A percentile compares a stretch with the other conserved stretches of the same genome.
phyloP scores from a whole-genome alignment of 192 early-diverging fungal species.

The Anaeromyces robustus region DNA sequence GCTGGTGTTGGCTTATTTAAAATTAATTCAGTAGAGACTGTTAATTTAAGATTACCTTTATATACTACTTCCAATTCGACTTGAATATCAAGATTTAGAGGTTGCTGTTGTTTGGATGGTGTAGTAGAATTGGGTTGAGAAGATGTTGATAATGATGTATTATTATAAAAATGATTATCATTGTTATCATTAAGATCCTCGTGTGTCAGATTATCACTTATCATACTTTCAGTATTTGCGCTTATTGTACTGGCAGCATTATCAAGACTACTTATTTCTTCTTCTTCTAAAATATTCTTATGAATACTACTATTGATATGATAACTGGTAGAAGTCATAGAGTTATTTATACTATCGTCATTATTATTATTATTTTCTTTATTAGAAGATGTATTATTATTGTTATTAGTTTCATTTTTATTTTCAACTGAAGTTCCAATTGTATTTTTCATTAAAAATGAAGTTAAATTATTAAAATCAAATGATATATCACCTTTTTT shows the following conservation, averaged over 20 bases:
- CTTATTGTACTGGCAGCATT: not conserved
- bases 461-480: not conserved
- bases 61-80: slow-evolving; percentile 43
- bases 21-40: slow-evolving; percentile 45
- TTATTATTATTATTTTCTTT: no score
- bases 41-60: slow-evolving; percentile 55
- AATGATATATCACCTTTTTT: not conserved
- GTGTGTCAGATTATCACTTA: slow-evolving; percentile 9
- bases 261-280: not conserved
- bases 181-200: slow-evolving; percentile 17
- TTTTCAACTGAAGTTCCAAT: not conserved
- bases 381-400: not conserved
- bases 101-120: not conserved
- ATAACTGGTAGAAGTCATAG: not conserved
- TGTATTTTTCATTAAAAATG: not conserved
- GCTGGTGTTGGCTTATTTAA: slow-evolving; percentile 61
- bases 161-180: slow-evolving; percentile 11
- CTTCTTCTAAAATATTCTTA: not conserved
- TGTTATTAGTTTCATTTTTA: not conserved
- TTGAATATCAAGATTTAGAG: slow-evolving; percentile 42
- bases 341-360: no score
- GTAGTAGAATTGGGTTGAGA: not conserved
- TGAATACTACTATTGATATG: not conserved
- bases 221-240: not conserved
- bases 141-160: not conserved